Conservation (phyloP, 2,329 filamentous ascomycete genomes). For the Arthrobotrys conoides region DNA sequence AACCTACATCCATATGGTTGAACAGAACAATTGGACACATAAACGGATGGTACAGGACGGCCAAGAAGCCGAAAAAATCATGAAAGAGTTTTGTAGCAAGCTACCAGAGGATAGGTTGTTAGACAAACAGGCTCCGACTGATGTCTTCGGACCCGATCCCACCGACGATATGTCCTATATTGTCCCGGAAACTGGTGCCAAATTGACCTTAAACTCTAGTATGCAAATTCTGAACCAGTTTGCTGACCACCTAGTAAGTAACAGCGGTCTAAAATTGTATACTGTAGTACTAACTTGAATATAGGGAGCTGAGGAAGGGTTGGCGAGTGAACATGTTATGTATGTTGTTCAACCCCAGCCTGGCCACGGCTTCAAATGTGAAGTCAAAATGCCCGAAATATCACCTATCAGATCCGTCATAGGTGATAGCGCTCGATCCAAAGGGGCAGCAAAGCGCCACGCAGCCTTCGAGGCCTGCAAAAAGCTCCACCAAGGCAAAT, state of each 20-base stretch:
- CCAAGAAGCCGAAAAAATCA: slow-evolving; percentile 73
- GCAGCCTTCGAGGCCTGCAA: slow-evolving; percentile 89
- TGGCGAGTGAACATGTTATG: slow-evolving; percentile 40
- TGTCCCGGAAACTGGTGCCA: slow-evolving; percentile 79
- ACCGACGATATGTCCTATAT: slow-evolving; percentile 69
- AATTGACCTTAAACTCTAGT: slow-evolving; percentile 75
- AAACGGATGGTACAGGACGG: slow-evolving; percentile 73
- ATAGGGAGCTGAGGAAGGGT: slow-evolving; percentile 42
- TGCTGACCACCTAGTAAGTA: slow-evolving; percentile 75
- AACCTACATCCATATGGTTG: slow-evolving; percentile 85
- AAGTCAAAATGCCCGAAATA: slow-evolving; percentile 81
- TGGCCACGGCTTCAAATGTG: slow-evolving; percentile 75
- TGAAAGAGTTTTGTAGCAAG: slow-evolving; percentile 81
- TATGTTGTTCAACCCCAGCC: slow-evolving; percentile 46
- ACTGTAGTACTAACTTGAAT: not conserved
- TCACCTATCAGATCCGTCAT: slow-evolving; percentile 78
- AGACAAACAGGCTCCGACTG: slow-evolving; percentile 48
- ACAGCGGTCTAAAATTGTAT: not conserved
- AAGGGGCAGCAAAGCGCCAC: slow-evolving; percentile 85
- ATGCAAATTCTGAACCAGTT: slow-evolving; percentile 81
- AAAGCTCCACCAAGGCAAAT: slow-evolving; percentile 75
- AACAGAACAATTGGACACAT: slow-evolving; percentile 77
- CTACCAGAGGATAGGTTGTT: slow-evolving; percentile 82
- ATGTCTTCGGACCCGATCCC: slow-evolving; percentile 33
- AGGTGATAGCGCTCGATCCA: slow-evolving; percentile 77